Percentiles rank a stretch among this genome's conserved stretches.
Evolutionary conservation across 31 red algal genomes (phyloP).

Genomic region (Odonthalia washingtoniensis): DNA sequence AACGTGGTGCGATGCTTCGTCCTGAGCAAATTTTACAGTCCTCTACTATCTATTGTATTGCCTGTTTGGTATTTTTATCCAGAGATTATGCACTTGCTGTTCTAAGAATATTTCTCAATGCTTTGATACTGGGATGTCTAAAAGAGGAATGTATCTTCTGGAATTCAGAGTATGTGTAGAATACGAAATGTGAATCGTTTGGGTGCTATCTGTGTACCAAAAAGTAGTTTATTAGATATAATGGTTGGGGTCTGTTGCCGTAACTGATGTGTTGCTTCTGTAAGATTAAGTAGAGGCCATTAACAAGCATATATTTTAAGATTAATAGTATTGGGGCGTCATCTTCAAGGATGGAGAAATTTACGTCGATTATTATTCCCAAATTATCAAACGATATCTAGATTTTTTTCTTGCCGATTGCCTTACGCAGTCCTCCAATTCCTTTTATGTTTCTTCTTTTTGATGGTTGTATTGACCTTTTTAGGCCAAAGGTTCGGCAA

Average conservation of each 20-base stretch:
- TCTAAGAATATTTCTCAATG: neutral
- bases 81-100: neutral
- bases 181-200: neutral
- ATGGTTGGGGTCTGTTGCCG: neutral
- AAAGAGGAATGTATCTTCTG: neutral
- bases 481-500: neutral
- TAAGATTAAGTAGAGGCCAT: neutral
- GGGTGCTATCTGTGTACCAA: slow-evolving; percentile 27
- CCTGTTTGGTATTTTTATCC: neutral
- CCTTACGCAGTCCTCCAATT: neutral
- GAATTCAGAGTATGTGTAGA: slow-evolving; percentile 18
- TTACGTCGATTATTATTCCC: slow-evolving; percentile 16
- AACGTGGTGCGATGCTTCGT: neutral
- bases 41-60: slow-evolving; percentile 6
- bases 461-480: neutral
- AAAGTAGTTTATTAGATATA: neutral
- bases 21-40: slow-evolving; percentile 1
- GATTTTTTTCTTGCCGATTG: neutral
- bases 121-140: neutral
- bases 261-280: neutral
- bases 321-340: neutral
- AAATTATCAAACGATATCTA: slow-evolving; percentile 29
- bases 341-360: slow-evolving; percentile 3
- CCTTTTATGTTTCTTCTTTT: neutral
- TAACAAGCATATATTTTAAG: slow-evolving; percentile 27